Evolutionary conservation across 2,329 filamentous ascomycete species (phyloP), one percentile per base, ranked within the genome.

Genomic region (Trematosphaeria pertusa): DNA sequence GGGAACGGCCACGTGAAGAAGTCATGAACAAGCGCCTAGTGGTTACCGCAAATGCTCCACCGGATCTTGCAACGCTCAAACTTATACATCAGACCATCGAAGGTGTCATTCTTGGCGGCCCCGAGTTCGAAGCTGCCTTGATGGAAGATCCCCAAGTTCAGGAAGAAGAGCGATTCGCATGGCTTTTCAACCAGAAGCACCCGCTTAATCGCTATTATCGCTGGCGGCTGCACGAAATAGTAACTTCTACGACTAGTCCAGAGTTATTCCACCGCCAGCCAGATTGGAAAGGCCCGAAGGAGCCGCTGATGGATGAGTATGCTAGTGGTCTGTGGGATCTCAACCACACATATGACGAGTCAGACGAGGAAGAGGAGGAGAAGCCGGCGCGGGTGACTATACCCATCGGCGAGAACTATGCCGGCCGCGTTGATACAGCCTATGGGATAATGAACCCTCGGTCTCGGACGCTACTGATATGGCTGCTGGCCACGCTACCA

Each of bases 11-110:
- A 3, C 62, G 59, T 10, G 54, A 59, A 28, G 61, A 66, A 22
- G 22, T 20, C 21, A 15, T 31, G 26, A 59, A 52, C 2, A 55
- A 62, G 18, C 62, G 62, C 12, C 39, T 65, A 19, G 50, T 64
- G 20, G 56, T 78, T 22, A 65, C 61, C 3, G 75, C 96, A 10
- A 84, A 84, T 51, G 80, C 87, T 5, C 93, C 93, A 1, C 80
- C 82, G 5, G 88, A 97, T 59, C 81, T 96, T 38, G 87, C 85
- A 55, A 87, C 88, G 51, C 77, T 97, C 1, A 86, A 86, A 47
- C 80, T 95, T 34, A 95, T 97, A 50, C 93, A 97, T 74, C 92
- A 88, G 67, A 88, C 91, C 0, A 81, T 96, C 24, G 93, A 97
- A 64, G 81, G 82, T 2, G 78, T 97, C 0, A 76, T 97, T 7